Evolutionary conservation across 768 basidiomycete genomes (phyloP).

Genomic region (Lactifluus pinguis): DNA sequence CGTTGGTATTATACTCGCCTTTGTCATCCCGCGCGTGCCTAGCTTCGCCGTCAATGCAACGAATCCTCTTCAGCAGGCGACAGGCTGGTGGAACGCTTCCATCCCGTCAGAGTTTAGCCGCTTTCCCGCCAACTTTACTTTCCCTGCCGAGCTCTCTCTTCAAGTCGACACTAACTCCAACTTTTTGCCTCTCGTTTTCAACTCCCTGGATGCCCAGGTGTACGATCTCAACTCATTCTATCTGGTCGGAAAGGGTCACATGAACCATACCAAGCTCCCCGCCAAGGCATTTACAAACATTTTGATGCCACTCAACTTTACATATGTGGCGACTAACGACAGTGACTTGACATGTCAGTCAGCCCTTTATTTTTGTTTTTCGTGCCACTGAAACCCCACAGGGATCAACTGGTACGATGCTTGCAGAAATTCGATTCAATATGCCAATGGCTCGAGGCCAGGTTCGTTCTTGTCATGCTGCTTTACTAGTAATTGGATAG

Average conservation of each 20-base stretch:
- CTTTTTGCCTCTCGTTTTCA: slow-evolving; percentile 71
- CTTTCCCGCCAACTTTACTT: slow-evolving; percentile 82
- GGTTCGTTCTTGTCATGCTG: slow-evolving; percentile 35
- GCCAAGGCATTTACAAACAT: slow-evolving; percentile 60
- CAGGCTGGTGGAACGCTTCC: slow-evolving; percentile 45
- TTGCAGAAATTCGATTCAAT: slow-evolving; percentile 54
- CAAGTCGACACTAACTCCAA: slow-evolving; percentile 69
- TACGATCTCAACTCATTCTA: slow-evolving; percentile 60
- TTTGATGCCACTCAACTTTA: slow-evolving; percentile 72
- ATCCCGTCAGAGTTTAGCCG: slow-evolving; percentile 61
- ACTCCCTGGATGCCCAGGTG: slow-evolving; percentile 53
- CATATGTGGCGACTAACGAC: slow-evolving; percentile 69
- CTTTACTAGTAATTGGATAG: not conserved
- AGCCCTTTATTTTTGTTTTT: not conserved
- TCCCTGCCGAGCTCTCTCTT: slow-evolving; percentile 67
- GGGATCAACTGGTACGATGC: slow-evolving; percentile 71
- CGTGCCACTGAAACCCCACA: slow-evolving; percentile 23
- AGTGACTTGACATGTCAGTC: slow-evolving; percentile 75
- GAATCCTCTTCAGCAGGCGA: slow-evolving; percentile 51
- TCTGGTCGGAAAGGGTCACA: slow-evolving; percentile 59
- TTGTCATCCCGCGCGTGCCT: slow-evolving; percentile 81
- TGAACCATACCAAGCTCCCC: slow-evolving; percentile 49
- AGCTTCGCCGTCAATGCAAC: slow-evolving; percentile 50
- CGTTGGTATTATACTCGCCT: slow-evolving; percentile 58
- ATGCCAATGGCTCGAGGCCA: slow-evolving; percentile 42